Conservation (phyloP, 163 green algal species). For the Scenedesmus sp. region DNA sequence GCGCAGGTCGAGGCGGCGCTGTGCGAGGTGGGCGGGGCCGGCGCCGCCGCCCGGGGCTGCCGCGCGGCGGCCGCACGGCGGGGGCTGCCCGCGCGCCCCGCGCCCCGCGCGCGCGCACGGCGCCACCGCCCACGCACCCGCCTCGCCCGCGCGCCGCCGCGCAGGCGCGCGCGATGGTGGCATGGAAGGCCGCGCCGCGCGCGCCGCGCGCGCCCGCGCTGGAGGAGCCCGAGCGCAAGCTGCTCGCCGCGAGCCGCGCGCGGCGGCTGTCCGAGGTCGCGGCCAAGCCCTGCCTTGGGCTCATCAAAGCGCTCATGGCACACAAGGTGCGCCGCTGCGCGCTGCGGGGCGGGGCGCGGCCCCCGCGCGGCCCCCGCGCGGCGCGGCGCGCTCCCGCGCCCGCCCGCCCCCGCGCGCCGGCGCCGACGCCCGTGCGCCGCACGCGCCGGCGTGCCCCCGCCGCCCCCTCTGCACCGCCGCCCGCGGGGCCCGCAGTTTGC, state of each 20-base stretch:
- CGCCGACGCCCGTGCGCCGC: too few relatives aligned
- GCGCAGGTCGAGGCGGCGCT: slow-evolving; percentile 38
- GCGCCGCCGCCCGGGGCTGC: neutral
- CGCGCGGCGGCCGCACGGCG: too few relatives aligned
- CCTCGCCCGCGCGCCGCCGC: too few relatives aligned
- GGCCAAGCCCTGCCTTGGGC: slow-evolving; percentile 48
- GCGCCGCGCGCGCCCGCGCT: neutral
- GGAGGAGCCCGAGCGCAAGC: slow-evolving; percentile 40
- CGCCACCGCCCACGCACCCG: too few relatives aligned
- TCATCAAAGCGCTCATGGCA: slow-evolving; percentile 58
- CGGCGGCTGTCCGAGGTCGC: slow-evolving; percentile 52
- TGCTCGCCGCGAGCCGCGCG: slow-evolving; percentile 44
- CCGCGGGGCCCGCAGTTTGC: slow-evolving; percentile 64
- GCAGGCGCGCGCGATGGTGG: slow-evolving; percentile 17
- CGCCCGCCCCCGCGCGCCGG: too few relatives aligned
- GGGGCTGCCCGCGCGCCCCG: too few relatives aligned
- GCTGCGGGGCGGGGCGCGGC: too few relatives aligned
- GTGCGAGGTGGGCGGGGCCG: slow-evolving; percentile 21
- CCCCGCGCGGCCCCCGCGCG: too few relatives aligned
- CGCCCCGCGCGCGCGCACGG: too few relatives aligned
- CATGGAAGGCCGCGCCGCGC: slow-evolving; percentile 1
- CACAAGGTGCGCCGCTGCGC: slow-evolving; percentile 54
- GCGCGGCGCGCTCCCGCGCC: neutral
- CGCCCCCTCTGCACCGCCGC: too few relatives aligned
- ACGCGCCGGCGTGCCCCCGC: too few relatives aligned